Evolutionary conservation across 2,329 filamentous ascomycete species (phyloP).

Genomic region (Lizonia empirigonia): DNA sequence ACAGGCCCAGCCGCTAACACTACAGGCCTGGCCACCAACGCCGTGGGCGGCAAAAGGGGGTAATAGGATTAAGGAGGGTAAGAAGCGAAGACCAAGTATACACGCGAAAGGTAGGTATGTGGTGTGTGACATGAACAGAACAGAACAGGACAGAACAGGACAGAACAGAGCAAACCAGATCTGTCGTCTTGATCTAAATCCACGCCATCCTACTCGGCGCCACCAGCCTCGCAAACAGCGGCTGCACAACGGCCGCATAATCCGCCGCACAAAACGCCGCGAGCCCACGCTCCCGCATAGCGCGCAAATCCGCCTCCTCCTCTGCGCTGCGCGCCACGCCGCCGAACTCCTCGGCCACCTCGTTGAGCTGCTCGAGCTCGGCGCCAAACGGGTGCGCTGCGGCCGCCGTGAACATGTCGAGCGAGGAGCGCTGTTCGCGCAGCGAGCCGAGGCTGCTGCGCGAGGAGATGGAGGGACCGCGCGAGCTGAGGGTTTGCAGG

Average conservation of each 20-base stretch:
- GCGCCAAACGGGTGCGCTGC: conserved; percentile 77
- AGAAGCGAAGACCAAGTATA: no score
- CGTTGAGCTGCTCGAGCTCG: conserved; percentile 89
- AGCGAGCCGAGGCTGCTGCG: conserved; percentile 59
- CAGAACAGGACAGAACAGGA: no score
- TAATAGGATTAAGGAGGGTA: no score
- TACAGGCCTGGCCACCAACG: no score
- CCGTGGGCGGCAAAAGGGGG: no score
- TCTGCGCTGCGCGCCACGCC: conserved; percentile 62
- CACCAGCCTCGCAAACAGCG: conserved; percentile 53
- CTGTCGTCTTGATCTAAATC: no score
- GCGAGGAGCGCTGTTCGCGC: conserved; percentile 57
- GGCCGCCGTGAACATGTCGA: conserved; percentile 49
- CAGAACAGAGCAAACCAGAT: no score
- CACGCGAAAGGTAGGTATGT: no score
- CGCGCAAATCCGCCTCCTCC: conserved; percentile 74
- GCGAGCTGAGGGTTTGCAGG: conserved; percentile 50
- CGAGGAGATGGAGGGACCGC: conserved; percentile 14
- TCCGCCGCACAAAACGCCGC: conserved; percentile 77
- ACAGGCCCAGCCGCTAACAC: no score
- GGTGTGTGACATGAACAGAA: no score
- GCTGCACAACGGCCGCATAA: conserved; percentile 81
- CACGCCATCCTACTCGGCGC: conserved; percentile 39
- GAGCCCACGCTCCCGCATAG: conserved; percentile 73
- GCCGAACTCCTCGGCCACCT: conserved; percentile 88